Conservation (phyloP, 2,329 filamentous ascomycete species). For the Neodidymelliopsis sp. region DNA sequence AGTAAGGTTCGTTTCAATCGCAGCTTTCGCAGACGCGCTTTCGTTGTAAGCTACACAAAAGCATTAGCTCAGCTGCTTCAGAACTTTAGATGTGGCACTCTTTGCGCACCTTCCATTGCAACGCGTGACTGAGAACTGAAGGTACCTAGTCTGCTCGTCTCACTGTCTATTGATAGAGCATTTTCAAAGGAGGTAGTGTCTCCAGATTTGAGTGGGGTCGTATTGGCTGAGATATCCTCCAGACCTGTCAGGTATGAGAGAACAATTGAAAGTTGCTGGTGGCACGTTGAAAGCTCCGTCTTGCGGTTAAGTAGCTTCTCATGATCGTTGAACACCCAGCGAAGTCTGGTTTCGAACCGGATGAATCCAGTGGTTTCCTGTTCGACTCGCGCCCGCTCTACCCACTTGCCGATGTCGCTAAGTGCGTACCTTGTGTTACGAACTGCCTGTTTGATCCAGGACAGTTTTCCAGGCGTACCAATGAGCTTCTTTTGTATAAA, state of each 20-base stretch:
- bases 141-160: background rate
- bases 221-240: slow-evolving; percentile 14
- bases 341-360: slow-evolving; percentile 27
- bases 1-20: too few relatives aligned
- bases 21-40: too few relatives aligned
- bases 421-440: slow-evolving; percentile 29
- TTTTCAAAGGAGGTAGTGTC: slow-evolving; percentile 2
- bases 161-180: slow-evolving; percentile 1
- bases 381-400: slow-evolving; percentile 27
- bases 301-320: slow-evolving; percentile 33
- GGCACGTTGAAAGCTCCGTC: slow-evolving; percentile 30
- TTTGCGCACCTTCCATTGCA: background rate
- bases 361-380: slow-evolving; percentile 29
- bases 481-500: slow-evolving; percentile 23
- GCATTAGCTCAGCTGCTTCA: too few relatives aligned
- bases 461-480: slow-evolving; percentile 23
- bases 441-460: slow-evolving; percentile 30
- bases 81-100: background rate
- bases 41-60: too few relatives aligned
- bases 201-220: background rate
- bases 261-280: slow-evolving; percentile 36
- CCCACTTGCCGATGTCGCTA: slow-evolving; percentile 37
- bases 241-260: slow-evolving; percentile 26
- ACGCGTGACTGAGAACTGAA: background rate
- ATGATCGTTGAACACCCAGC: slow-evolving; percentile 34